These are phyloP conservation scores for Amaranthus cruentus DNA, from an alignment of 148 eudicot species.

Conservation along the genomic window DNA sequence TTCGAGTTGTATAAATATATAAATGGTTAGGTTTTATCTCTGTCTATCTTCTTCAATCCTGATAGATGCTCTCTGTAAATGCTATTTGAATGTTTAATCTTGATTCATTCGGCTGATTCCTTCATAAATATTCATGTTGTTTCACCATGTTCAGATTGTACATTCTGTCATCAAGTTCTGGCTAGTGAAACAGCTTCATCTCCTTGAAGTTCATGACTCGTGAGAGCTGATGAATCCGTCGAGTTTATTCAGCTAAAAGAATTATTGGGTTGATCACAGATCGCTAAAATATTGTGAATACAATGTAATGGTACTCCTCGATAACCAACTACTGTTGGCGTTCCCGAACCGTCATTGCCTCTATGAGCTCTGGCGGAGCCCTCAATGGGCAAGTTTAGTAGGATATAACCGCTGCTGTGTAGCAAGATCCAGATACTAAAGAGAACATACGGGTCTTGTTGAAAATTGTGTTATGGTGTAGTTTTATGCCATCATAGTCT, in stretches of 20 bases:
- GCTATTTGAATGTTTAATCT: neutral
- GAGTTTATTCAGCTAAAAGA: neutral
- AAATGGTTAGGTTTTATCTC: conserved; percentile 13
- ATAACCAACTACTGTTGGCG: no score
- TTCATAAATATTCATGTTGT: no score
- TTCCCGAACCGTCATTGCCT: neutral
- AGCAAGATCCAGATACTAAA: no score
- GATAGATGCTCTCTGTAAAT: neutral
- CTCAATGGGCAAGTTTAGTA: neutral
- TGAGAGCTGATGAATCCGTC: neutral
- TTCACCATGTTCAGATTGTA: conserved; percentile 2
- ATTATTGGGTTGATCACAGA: no score
- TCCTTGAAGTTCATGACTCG: neutral
- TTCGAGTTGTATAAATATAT: conserved; percentile 70
- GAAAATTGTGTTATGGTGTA: neutral
- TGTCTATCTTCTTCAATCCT: neutral
- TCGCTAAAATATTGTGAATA: neutral
- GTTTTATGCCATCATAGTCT: neutral
- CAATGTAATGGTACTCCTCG: neutral
- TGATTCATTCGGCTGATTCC: neutral
- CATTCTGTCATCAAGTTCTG: conserved; percentile 1
- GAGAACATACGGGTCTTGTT: no score
- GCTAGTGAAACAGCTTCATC: neutral
- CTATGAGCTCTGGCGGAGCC: neutral
- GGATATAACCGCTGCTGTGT: neutral